Percentiles rank a stretch among this genome's conserved stretches.
Evolutionary conservation across 768 basidiomycete genomes (phyloP).

Genomic region (Tricholoma hemisulphureum): DNA sequence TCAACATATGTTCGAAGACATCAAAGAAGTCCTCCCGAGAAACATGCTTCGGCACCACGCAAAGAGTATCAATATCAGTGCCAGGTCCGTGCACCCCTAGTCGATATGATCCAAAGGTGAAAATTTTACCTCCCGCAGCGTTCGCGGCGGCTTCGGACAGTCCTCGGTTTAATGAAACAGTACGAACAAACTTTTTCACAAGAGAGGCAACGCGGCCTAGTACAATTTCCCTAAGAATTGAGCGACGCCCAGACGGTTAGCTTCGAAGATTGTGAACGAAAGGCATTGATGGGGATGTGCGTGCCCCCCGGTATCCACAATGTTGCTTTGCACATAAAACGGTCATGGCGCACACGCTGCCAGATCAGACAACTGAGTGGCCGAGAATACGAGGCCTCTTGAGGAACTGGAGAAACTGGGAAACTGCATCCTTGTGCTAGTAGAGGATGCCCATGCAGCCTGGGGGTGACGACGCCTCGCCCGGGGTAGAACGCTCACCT

Average conservation of each 20-base stretch:
- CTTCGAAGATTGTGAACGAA: conserved; percentile 1
- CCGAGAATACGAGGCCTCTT: not conserved
- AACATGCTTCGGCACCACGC: conserved; percentile 96
- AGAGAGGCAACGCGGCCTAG: conserved; percentile 85
- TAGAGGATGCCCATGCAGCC: conserved; percentile 9
- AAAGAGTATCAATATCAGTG: conserved; percentile 96
- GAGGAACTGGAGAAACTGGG: conserved; percentile 1
- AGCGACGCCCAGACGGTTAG: conserved; percentile 11
- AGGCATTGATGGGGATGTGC: conserved; percentile 8
- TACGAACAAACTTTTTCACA: conserved; percentile 90
- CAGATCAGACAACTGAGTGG: not conserved
- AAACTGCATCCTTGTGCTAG: not conserved
- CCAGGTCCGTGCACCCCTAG: conserved; percentile 96
- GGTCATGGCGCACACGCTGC: conserved; percentile 4
- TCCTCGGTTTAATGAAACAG: conserved; percentile 74
- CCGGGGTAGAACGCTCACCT: conserved; percentile 56
- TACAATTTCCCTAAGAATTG: conserved; percentile 76
- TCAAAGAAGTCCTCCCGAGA: conserved; percentile 95
- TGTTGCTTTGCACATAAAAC: conserved; percentile 2
- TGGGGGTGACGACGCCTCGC: conserved; percentile 8
- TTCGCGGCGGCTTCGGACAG: conserved; percentile 85
- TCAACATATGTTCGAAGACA: conserved; percentile 85
- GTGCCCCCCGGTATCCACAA: conserved; percentile 8
- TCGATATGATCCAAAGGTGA: conserved; percentile 97
- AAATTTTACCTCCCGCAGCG: conserved; percentile 96